A percentile compares a stretch with the other conserved stretches of the same genome.
These are phyloP conservation scores for Arthrinium puccinioides DNA, from an alignment of 2,329 filamentous ascomycete species.

Conservation along the genomic window DNA sequence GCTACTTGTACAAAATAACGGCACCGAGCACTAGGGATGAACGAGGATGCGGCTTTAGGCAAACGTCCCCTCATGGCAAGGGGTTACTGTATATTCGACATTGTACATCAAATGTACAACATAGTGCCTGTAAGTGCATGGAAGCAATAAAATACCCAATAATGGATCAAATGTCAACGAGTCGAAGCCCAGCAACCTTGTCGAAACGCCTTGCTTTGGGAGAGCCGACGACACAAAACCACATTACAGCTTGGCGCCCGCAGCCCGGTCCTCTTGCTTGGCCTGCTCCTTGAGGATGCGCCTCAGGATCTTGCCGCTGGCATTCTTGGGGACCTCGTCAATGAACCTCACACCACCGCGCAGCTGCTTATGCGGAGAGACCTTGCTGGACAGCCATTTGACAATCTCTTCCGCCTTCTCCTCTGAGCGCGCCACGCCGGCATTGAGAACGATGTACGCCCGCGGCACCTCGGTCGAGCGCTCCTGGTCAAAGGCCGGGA, in stretches of 20 bases:
- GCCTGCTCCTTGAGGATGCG: slow-evolving; percentile 44
- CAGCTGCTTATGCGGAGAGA: slow-evolving; percentile 32
- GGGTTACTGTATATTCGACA: too few relatives aligned
- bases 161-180: too few relatives aligned
- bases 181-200: too few relatives aligned
- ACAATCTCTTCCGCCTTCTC: slow-evolving; percentile 31
- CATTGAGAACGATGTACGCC: slow-evolving; percentile 50
- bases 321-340: slow-evolving; percentile 54
- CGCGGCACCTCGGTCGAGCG: slow-evolving; percentile 63
- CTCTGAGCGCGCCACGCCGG: slow-evolving; percentile 26
- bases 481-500: slow-evolving; percentile 51
- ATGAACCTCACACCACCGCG: slow-evolving; percentile 37
- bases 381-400: slow-evolving; percentile 27
- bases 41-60: too few relatives aligned
- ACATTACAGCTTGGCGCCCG: slow-evolving; percentile 18
- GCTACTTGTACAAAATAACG: too few relatives aligned
- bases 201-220: too few relatives aligned
- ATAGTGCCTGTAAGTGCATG: too few relatives aligned
- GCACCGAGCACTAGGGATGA: too few relatives aligned
- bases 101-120: too few relatives aligned
- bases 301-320: slow-evolving; percentile 57
- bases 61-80: too few relatives aligned
- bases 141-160: too few relatives aligned
- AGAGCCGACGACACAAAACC: background rate
- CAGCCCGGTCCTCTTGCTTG: slow-evolving; percentile 21